A percentile compares a stretch with the other conserved stretches of the same genome.
phyloP scores from a whole-genome alignment of 169 alveolate genomes.

The Theileria sp. region DNA sequence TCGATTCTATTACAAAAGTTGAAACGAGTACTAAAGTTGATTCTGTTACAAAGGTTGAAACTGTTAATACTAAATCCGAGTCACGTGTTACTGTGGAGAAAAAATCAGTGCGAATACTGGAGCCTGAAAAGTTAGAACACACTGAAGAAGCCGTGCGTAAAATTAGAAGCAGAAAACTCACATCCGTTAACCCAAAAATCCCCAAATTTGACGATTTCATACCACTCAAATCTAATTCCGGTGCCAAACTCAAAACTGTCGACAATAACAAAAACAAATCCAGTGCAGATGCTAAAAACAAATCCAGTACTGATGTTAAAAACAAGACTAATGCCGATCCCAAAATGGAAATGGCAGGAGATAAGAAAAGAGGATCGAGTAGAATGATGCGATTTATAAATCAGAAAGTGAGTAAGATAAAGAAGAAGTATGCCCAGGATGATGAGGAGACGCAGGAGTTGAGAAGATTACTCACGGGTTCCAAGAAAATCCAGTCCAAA shows the following conservation, averaged over 20 bases:
- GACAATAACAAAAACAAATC: too few relatives aligned
- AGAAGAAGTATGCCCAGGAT: slow-evolving; percentile 59
- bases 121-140: slow-evolving; percentile 49
- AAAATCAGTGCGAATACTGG: slow-evolving; percentile 32
- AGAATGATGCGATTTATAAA: slow-evolving; percentile 23
- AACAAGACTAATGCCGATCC: background rate
- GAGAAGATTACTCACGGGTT: slow-evolving; percentile 50
- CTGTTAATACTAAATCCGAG: too few relatives aligned
- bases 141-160: slow-evolving; percentile 34
- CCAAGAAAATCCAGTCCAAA: slow-evolving; percentile 20
- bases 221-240: slow-evolving; percentile 8
- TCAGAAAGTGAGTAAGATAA: slow-evolving; percentile 29
- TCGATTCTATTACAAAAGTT: background rate
- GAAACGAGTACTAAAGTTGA: slow-evolving; percentile 8
- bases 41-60: background rate
- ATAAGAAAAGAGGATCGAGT: background rate
- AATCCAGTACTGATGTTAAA: background rate
- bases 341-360: background rate
- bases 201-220: slow-evolving; percentile 7
- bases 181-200: slow-evolving; percentile 21
- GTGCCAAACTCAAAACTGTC: background rate
- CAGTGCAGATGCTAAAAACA: background rate
- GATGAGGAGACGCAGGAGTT: slow-evolving; percentile 65
- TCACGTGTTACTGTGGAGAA: background rate
- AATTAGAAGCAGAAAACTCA: slow-evolving; percentile 40